Evolutionary conservation across 305 asterid genomes (phyloP).

Genomic region (Fraxinus albicans): DNA sequence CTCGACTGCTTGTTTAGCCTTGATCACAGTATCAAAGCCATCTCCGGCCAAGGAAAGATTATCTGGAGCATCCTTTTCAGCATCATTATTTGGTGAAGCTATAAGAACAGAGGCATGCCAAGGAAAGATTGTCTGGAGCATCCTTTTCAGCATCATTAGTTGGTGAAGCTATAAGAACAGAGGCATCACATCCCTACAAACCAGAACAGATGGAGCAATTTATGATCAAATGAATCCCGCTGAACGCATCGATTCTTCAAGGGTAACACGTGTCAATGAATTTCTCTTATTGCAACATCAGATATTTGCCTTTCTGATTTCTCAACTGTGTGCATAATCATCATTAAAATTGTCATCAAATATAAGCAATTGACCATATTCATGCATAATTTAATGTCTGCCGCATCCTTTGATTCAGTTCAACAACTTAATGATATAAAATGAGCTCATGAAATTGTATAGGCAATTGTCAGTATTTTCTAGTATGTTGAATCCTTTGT

Average conservation of each 20-base stretch:
- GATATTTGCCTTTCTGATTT: neutral
- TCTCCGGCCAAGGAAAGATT: slow-evolving; percentile 80
- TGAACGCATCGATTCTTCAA: neutral
- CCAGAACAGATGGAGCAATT: neutral
- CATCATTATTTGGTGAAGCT: slow-evolving; percentile 61
- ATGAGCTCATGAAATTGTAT: too few species aligned
- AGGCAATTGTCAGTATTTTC: too few species aligned
- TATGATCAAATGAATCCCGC: neutral
- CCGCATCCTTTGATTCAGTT: too few species aligned
- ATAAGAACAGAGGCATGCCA: slow-evolving; percentile 71
- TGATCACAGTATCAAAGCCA: neutral
- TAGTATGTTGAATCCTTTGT: too few species aligned
- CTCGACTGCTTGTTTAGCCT: slow-evolving; percentile 80
- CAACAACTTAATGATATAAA: too few species aligned
- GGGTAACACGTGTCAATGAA: neutral
- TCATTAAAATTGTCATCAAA: neutral
- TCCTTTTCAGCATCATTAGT: slow-evolving; percentile 68
- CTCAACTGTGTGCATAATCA: neutral
- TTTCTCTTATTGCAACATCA: neutral
- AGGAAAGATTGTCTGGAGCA: slow-evolving; percentile 58
- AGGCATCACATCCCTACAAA: slow-evolving; percentile 74
- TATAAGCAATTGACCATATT: neutral
- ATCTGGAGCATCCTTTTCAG: slow-evolving; percentile 64
- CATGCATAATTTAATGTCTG: too few species aligned
- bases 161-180: slow-evolving; percentile 62